Conservation (phyloP, 2,329 filamentous ascomycete species). For the Alternaria atra region DNA sequence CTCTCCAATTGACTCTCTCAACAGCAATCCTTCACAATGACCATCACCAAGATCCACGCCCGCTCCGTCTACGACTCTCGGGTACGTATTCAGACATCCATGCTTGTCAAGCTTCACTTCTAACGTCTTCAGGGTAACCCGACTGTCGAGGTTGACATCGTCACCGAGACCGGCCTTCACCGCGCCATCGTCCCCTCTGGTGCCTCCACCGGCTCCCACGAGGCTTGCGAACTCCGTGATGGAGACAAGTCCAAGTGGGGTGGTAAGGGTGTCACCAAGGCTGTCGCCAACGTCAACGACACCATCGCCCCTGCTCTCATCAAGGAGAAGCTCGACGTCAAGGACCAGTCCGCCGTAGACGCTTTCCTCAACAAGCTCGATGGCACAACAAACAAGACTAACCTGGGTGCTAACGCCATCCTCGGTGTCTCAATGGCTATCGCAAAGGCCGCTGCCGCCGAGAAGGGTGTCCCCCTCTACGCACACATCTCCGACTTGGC, state of each 20-base stretch:
- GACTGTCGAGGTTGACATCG: constrained; percentile 96
- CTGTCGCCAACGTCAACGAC: constrained; percentile 65
- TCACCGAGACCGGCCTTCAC: constrained; percentile 96
- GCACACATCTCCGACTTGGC: constrained; percentile 65
- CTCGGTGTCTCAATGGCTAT: constrained; percentile 68
- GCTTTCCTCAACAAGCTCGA: constrained; percentile 63
- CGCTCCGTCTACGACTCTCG: constrained; percentile 97
- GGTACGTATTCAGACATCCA: constrained; percentile 25
- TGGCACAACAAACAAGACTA: constrained; percentile 67
- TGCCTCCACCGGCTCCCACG: constrained; percentile 77
- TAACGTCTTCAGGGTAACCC: constrained; percentile 72
- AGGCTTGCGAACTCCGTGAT: constrained; percentile 64
- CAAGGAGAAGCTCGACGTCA: constrained; percentile 63
- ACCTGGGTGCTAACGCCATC: constrained; percentile 68
- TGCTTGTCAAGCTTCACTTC: constrained; percentile 1
- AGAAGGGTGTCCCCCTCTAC: constrained; percentile 65
- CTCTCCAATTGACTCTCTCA: constrained; percentile 36
- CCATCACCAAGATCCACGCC: constrained; percentile 66
- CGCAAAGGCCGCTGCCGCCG: constrained; percentile 65
- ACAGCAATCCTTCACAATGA: constrained; percentile 68
- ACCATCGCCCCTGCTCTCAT: constrained; percentile 64
- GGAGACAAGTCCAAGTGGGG: constrained; percentile 62
- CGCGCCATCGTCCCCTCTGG: constrained; percentile 97
- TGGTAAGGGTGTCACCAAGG: constrained; percentile 65
- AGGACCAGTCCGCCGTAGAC: constrained; percentile 64